Conservation (phyloP, 2,329 filamentous ascomycete genomes). For the Xylaria multiplex region DNA sequence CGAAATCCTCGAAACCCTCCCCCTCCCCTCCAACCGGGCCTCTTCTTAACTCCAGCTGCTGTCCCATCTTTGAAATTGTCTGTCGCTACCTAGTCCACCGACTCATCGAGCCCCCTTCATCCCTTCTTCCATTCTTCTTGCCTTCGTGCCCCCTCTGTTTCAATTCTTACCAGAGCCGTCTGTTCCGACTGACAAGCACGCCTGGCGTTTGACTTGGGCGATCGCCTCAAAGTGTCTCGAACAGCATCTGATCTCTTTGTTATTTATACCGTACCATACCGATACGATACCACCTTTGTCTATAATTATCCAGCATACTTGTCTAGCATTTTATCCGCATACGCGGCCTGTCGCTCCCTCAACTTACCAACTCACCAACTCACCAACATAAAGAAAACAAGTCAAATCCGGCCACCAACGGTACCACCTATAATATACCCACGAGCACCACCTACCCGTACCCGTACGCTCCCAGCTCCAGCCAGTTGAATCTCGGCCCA, state of each 20-base stretch:
- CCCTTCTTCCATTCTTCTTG: slow-evolving; percentile 16
- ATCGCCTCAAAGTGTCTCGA: neutral
- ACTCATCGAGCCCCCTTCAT: neutral
- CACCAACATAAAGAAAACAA: neutral
- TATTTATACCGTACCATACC: neutral
- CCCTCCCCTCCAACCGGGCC: slow-evolving; percentile 1
- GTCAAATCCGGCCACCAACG: slow-evolving; percentile 9
- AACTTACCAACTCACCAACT: neutral
- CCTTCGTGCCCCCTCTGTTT: neutral
- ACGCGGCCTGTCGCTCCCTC: slow-evolving; percentile 26
- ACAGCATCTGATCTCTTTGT: slow-evolving; percentile 1
- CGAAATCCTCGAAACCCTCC: neutral
- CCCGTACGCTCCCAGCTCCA: neutral
- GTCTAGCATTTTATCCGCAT: slow-evolving; percentile 5
- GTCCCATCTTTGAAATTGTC: slow-evolving; percentile 1
- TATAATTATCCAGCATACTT: slow-evolving; percentile 3
- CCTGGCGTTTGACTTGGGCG: slow-evolving; percentile 15
- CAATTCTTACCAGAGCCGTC: slow-evolving; percentile 17
- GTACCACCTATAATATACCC: slow-evolving; percentile 23
- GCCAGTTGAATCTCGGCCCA: slow-evolving; percentile 18
- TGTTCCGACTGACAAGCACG: slow-evolving; percentile 14
- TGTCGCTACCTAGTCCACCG: neutral
- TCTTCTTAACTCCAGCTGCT: slow-evolving; percentile 12
- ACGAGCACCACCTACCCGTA: neutral
- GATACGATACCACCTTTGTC: neutral